Evolutionary conservation across 2,329 filamentous ascomycete genomes (phyloP).

Genomic region (Penicillium thymicola): DNA sequence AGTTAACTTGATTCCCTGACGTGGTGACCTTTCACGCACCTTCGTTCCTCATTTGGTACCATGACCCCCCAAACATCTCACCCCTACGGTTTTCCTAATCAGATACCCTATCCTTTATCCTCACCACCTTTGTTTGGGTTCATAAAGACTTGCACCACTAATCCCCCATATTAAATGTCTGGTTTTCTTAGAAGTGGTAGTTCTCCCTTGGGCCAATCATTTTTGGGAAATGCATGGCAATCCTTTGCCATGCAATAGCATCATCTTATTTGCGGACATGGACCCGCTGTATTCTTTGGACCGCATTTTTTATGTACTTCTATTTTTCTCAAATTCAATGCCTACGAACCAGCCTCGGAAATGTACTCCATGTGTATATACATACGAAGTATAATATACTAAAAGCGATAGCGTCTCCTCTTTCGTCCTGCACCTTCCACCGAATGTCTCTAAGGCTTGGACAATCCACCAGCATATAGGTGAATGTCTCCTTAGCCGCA

Average conservation of each 20-base stretch:
- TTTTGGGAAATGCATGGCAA: neutral
- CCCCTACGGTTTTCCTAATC: neutral
- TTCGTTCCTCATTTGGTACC: neutral
- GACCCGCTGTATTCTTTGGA: neutral
- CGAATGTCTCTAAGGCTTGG: no score
- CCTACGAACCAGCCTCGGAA: neutral
- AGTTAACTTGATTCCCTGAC: slow-evolving; percentile 21
- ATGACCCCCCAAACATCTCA: neutral
- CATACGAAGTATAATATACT: no score
- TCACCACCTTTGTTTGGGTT: neutral
- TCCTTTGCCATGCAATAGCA: neutral
- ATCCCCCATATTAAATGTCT: neutral
- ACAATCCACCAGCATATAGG: no score
- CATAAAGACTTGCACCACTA: neutral
- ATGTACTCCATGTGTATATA: neutral
- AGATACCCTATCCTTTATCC: slow-evolving; percentile 2
- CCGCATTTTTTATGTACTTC: slow-evolving; percentile 13
- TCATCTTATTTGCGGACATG: neutral
- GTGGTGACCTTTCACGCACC: neutral
- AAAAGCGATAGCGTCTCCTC: no score
- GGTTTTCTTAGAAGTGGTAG: neutral
- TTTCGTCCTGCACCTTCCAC: no score
- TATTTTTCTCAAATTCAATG: slow-evolving; percentile 14
- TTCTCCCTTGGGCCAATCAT: neutral
- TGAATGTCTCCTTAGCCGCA: no score